Conservation (phyloP, 169 alveolate species). For the Besnoitia besnoiti region DNA sequence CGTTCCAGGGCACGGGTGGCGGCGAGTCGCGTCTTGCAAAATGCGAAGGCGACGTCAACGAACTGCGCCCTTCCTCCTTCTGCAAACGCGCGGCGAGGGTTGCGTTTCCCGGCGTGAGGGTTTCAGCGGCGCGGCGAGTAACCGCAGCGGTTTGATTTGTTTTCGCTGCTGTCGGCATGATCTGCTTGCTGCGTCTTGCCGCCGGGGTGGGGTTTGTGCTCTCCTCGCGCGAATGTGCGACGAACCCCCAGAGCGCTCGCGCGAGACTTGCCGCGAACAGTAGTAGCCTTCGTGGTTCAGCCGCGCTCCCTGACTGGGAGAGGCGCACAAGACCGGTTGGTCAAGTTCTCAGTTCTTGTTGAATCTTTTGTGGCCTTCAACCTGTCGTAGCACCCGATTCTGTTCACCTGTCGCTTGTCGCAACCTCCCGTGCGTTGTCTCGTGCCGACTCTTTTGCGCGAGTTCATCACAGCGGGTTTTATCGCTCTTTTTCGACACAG, state of each 20-base stretch:
- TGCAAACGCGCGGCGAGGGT: too few species aligned
- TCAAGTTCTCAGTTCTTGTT: not conserved
- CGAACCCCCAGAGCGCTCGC: not conserved
- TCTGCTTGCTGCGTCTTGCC: too few species aligned
- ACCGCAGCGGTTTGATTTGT: too few species aligned
- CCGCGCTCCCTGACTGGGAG: slow-evolving; percentile 7
- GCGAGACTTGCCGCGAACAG: not conserved
- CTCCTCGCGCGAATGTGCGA: too few species aligned
- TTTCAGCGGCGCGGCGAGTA: too few species aligned
- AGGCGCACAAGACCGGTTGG: not conserved
- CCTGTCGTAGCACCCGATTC: not conserved
- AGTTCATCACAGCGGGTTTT: not conserved
- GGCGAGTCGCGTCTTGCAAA: too few species aligned
- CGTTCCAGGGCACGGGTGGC: too few species aligned
- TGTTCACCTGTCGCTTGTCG: not conserved
- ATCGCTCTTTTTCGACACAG: too few species aligned
- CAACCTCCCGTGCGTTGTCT: not conserved
- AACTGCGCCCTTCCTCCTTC: too few species aligned
- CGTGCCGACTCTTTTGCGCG: not conserved
- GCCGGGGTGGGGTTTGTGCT: not conserved
- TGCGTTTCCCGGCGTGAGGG: too few species aligned
- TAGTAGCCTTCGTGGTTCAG: not conserved
- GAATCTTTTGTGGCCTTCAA: not conserved
- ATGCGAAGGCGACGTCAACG: too few species aligned
- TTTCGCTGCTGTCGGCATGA: too few species aligned